A percentile compares a stretch with the other conserved stretches of the same genome.
phyloP scores from a whole-genome alignment of 176 grass and related monocot genomes.

The Pontederia paniculata region DNA sequence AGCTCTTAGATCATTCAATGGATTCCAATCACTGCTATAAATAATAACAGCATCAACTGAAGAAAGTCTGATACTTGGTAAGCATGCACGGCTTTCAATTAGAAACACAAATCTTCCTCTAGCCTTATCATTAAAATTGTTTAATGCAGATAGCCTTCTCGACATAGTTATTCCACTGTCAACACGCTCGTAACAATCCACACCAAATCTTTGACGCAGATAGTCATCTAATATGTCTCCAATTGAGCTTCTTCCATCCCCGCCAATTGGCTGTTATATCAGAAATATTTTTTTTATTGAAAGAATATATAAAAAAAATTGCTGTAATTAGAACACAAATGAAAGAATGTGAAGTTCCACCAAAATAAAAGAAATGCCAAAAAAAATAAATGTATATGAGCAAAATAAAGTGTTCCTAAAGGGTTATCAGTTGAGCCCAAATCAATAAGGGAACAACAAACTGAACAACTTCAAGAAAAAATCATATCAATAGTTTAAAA shows the following conservation, averaged over 20 bases:
- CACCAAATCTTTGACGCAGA: conserved; percentile 78
- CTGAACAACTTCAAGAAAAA: no score
- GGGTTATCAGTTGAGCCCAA: no score
- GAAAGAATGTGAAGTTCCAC: background rate
- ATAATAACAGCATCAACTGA: conserved; percentile 79
- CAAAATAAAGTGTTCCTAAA: no score
- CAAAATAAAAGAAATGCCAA: background rate
- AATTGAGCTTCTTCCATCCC: conserved; percentile 52
- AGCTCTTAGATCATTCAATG: conserved; percentile 59
- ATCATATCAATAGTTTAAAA: no score
- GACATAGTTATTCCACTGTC: conserved; percentile 44
- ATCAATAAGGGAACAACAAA: no score
- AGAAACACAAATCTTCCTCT: conserved; percentile 79
- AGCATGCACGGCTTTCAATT: conserved; percentile 72
- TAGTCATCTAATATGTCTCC: conserved; percentile 91
- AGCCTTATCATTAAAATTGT: conserved; percentile 77
- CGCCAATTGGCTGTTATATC: conserved; percentile 47
- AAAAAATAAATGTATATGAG: background rate
- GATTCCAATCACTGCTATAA: conserved; percentile 82
- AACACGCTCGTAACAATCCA: conserved; percentile 65
- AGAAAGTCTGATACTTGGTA: conserved; percentile 71
- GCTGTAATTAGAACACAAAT: conserved; percentile 4
- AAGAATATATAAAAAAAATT: conserved; percentile 16
- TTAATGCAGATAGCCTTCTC: conserved; percentile 58
- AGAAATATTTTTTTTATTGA: conserved; percentile 27